Evolutionary conservation across 1,139 yeast species (phyloP), one percentile per base, ranked within the genome.

Genomic region (Candida neerlandica): DNA sequence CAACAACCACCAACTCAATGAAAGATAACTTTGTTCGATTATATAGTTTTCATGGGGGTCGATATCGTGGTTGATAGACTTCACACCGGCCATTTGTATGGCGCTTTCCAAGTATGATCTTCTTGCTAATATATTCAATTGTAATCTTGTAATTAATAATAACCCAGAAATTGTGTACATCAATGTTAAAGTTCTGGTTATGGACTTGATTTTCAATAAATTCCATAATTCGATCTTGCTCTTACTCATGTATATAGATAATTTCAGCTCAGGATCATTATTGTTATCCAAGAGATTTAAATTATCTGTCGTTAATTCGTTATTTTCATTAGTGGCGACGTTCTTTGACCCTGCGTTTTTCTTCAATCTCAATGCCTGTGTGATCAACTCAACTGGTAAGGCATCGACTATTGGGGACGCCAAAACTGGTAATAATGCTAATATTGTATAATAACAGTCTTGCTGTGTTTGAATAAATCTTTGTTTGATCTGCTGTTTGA

Each of bases 1-100:
- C 51, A 94, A 75, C 46, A 94, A 70, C 97, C 97, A 94, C 97
- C 98, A 94, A 57, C 92, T 85, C 55, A 90, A 81, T 1, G 96
- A 87, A 51, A 94, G 75, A 64, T 89, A 94, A 50, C 91, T 86
- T 60, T 94, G 92, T 64, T 90, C 96, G 46, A 86, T 81, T 37
- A 78, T 68, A 58, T 79, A 81, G 47, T 77, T 78, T 32, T 70
- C 69, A 39, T 65, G 62, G 15, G 60, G 63, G 48, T 58, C 65
- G 18, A 60, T 59, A 26, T 55, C 54, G 29, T 50, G 54, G 42
- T 51, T 55, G 6, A 62, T 55, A 32, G 56, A 53, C 23, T 67
- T 71, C 39, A 67, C 72, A 7, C 71, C 70, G 21, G 95, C 91
- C 68, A 87, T 73, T 51, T 80, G 77, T 39, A 88, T 78, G 5